These are phyloP conservation scores for Neurospora sp. DNA, from an alignment of 495 filamentous ascomycete genomes.

Conservation along the genomic window DNA sequence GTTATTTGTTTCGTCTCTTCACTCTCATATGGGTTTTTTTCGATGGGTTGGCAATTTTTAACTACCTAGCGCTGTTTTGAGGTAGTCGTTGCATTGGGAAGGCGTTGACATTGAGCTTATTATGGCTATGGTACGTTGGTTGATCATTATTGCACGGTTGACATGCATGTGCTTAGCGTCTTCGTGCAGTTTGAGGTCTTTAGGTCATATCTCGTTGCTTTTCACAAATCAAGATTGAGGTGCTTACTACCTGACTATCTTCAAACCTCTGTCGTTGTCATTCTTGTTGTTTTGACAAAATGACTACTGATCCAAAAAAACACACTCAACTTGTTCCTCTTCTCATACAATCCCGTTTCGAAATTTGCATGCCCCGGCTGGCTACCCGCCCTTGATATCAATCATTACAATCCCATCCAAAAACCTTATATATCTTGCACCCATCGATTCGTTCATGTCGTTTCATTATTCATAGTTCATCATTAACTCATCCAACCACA, in stretches of 20 bases:
- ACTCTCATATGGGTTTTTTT: not conserved
- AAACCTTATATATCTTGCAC: not conserved
- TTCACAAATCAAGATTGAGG: not conserved
- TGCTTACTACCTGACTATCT: not conserved
- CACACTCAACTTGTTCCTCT: too few relatives aligned
- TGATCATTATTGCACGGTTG: not conserved
- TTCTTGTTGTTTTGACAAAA: not conserved
- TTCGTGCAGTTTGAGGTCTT: not conserved
- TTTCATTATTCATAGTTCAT: not conserved
- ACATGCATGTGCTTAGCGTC: not conserved
- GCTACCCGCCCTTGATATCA: not conserved
- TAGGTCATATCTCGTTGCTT: not conserved
- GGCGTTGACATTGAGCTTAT: not conserved
- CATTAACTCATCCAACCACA: not conserved
- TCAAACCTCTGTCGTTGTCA: not conserved
- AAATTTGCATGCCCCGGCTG: too few relatives aligned
- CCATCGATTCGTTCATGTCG: not conserved
- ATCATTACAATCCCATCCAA: not conserved
- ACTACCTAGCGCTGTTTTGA: not conserved
- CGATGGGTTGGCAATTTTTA: not conserved
- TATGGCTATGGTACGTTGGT: not conserved
- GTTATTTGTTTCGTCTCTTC: not conserved
- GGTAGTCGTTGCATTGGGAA: not conserved
- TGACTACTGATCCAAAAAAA: not conserved
- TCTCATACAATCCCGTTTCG: not conserved